Conservation (phyloP, 2,329 filamentous ascomycete genomes). For the Lecanicillium sp. region DNA sequence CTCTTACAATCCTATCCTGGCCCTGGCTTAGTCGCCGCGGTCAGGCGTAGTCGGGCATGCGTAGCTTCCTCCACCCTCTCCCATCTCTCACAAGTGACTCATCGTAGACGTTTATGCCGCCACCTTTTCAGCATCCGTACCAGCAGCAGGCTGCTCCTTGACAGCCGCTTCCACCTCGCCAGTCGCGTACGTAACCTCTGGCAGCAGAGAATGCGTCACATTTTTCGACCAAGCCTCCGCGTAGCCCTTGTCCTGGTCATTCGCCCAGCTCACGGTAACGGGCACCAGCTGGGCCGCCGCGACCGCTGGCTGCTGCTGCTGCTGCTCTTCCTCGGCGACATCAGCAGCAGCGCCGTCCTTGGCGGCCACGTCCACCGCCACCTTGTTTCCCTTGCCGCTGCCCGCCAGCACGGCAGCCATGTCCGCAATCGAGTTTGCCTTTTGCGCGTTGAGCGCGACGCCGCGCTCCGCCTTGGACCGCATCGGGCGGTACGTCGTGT, state of each 20-base stretch:
- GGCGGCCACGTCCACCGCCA: slow-evolving; percentile 23
- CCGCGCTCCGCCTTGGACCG: slow-evolving; percentile 38
- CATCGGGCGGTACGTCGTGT: slow-evolving; percentile 22
- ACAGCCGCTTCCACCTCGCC: slow-evolving; percentile 7
- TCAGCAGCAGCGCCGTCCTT: too few relatives aligned
- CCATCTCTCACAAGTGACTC: too few relatives aligned
- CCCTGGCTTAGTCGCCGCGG: too few relatives aligned
- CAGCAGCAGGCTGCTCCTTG: slow-evolving; percentile 8
- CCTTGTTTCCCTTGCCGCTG: slow-evolving; percentile 41
- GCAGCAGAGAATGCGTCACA: slow-evolving; percentile 40
- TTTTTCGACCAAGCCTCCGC: slow-evolving; percentile 44
- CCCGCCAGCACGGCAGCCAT: slow-evolving; percentile 51
- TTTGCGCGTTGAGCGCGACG: slow-evolving; percentile 49
- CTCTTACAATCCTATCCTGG: too few relatives aligned
- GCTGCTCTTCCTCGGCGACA: too few relatives aligned
- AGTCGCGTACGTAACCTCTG: slow-evolving; percentile 16
- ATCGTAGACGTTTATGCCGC: too few relatives aligned
- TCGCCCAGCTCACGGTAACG: slow-evolving; percentile 44
- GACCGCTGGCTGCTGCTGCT: too few relatives aligned
- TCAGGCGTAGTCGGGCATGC: too few relatives aligned
- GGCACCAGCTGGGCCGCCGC: slow-evolving; percentile 21
- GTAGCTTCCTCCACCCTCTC: too few relatives aligned
- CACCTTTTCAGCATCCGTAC: slow-evolving; percentile 2
- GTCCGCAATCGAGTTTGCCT: slow-evolving; percentile 55
- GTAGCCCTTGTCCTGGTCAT: slow-evolving; percentile 37